Percentiles rank a stretch among this genome's conserved stretches.
Conservation (phyloP, 176 grass and related monocot genomes). For the Avena atlantica region DNA sequence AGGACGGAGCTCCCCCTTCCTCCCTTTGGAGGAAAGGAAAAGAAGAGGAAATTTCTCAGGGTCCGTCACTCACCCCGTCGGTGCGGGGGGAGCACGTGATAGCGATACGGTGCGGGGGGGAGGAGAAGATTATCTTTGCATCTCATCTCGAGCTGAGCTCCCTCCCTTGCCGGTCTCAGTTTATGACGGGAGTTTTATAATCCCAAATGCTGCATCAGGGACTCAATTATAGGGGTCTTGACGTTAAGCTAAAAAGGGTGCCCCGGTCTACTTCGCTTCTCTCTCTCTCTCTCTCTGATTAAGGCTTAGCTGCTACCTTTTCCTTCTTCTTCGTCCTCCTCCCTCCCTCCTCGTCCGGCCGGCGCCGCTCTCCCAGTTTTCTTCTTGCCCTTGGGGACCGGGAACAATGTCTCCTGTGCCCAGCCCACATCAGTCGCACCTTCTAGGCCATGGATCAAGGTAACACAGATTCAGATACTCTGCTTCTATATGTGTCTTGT, state of each 20-base stretch:
- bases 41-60: constrained; percentile 62
- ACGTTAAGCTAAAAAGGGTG: constrained; percentile 50
- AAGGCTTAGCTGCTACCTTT: neutral
- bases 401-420: constrained; percentile 59
- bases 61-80: constrained; percentile 42
- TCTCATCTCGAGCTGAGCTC: constrained; percentile 5
- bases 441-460: constrained; percentile 52
- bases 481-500: neutral
- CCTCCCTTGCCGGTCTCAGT: constrained; percentile 35
- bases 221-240: constrained; percentile 36
- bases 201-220: constrained; percentile 13
- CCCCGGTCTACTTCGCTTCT: constrained; percentile 41
- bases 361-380: neutral
- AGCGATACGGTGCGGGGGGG: constrained; percentile 45
- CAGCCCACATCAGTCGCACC: constrained; percentile 43
- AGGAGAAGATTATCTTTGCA: constrained; percentile 57
- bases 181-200: constrained; percentile 20
- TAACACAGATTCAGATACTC: neutral
- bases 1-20: no score
- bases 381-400: neutral
- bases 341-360: neutral
- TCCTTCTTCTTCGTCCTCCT: neutral
- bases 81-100: constrained; percentile 65
- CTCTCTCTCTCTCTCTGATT: constrained; percentile 18
- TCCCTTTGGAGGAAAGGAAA: no score